Base-by-base conservation (phyloP, 768 basidiomycete genomes). In the Tulasnella sp. region DNA sequence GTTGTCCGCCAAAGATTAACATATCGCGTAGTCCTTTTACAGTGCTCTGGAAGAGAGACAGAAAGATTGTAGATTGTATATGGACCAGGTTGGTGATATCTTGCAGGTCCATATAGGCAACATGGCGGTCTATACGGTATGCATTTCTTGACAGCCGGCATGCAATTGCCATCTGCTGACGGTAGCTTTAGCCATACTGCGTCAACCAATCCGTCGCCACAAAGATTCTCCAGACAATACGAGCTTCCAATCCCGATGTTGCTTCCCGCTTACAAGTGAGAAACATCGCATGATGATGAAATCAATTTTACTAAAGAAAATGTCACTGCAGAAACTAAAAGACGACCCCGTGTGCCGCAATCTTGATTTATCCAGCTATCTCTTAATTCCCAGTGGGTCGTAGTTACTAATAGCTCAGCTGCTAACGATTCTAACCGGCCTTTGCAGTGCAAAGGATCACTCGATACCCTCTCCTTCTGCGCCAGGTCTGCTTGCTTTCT, bases 11-110 rank as follows among this genome's bases (percentile, higher is more conserved):
- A 60, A n/a, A 41, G 42, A 41, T 31, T 41, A 75, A 69, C 22
- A n/a, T 28, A 22, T 73, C n/a, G 37, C 37, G 4, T 69, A 50
- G 12, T 82, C 77, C 5, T 37, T 34, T 42, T 78, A 9, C 60
- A 97, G 95, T 82, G 92, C 91, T 24, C 88, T 99, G 9, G 97
- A 99, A 85, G 94, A 95, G 82, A 90, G 97, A 4, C 97, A 99
- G 85, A 95, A 93, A 83, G 92, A 93, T 12, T 96, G 94, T 83
- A 88, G 97, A n/a, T 86, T 99, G 44, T 99, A 98, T 83, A 88
- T 99, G 37, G 95, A 97, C 85, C 89, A 87, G 34, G 93, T 98
- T 46, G 96, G 96, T 1, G 97, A 99, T 84, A 90, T 98, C 77
- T 85, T 99, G 48, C 86, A 92, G 72, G 88, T 85, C 50, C 91